Base-by-base conservation (phyloP, 768 basidiomycete species). In the Kondoa malvinella region DNA sequence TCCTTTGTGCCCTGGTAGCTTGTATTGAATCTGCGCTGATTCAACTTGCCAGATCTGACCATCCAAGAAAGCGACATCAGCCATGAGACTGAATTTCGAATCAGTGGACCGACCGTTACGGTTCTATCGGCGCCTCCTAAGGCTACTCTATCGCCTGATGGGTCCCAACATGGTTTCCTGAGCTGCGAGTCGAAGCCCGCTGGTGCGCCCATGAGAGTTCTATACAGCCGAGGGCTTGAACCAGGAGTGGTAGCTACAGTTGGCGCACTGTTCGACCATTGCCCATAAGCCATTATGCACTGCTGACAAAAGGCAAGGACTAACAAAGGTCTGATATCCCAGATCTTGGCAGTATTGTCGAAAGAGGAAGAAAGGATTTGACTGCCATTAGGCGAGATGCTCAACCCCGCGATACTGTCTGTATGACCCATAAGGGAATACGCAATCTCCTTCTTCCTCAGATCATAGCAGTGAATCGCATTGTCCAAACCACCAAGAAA, bases 401-500 rank as follows among this genome's bases (percentile, higher is more conserved):
- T 79, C n/a, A 99, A 82, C 1, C 92, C 92, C 1, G 90, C 88
- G 1, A 94, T 90, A 1, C 92, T 96, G 75, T 97, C 95, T 14
- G 83, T 84, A 77, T 96, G 92, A 15, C 90, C 92, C 29, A 81
- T 78, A 2, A 97, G 83, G 15, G 86, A 80, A 74, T 88, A 90
- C 1, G 92, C 83, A 73, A 90, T 82, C 69, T 86, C 83, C 68
- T 83, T 80, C 78, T 91, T 92, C 74, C 94, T 84, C 58, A 96
- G 78, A 78, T 97, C 94, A 76, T 87, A 92, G 68, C 25, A 59
- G 76, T 96, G 92, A 69, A 99, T 86, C 76, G 91, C 90, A 72
- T 99, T 99, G 78, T 99, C 94, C 73, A 97, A 77, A 16, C 88
- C 91, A 2, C 87, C 92, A n/a, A 89, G 83, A 72, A 89, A 99